Evolutionary conservation across 805 yeast genomes (phyloP).

Genomic region (Teunomyces tritomae): DNA sequence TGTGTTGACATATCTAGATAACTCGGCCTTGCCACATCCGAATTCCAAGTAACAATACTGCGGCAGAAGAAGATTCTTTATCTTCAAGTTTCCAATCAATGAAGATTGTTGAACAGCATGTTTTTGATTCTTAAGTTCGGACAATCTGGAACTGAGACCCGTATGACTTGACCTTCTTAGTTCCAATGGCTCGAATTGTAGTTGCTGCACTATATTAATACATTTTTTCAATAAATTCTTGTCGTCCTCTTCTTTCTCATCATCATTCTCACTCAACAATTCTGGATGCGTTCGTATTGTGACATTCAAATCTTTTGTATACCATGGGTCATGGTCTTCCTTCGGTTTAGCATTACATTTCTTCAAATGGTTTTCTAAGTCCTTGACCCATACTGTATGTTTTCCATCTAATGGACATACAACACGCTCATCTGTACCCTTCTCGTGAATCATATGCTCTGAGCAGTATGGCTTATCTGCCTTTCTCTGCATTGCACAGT

Average conservation of each 20-base stretch:
- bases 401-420: constrained; percentile 76
- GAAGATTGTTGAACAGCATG: constrained; percentile 85
- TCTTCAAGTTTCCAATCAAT: constrained; percentile 63
- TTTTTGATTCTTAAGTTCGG: constrained; percentile 56
- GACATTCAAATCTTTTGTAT: constrained; percentile 45
- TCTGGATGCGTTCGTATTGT: constrained; percentile 7
- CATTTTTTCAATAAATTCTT: constrained; percentile 16
- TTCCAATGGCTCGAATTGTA: constrained; percentile 17
- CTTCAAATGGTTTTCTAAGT: constrained; percentile 52
- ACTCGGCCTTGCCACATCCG: constrained; percentile 90
- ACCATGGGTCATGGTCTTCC: constrained; percentile 49
- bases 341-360: constrained; percentile 56
- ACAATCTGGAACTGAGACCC: constrained; percentile 40
- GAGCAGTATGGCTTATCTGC: constrained; percentile 53
- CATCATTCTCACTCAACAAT: background rate
- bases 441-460: constrained; percentile 47
- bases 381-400: constrained; percentile 68
- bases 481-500: constrained; percentile 61
- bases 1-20: constrained; percentile 59
- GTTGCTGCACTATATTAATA: constrained; percentile 14
- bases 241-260: constrained; percentile 6
- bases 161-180: constrained; percentile 18
- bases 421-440: constrained; percentile 39
- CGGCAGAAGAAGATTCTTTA: constrained; percentile 35
- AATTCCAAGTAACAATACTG: constrained; percentile 59